Percentiles rank a stretch among this genome's conserved stretches.
Conservation (phyloP, 345 rosid genomes). For the Corymbia maculata region DNA sequence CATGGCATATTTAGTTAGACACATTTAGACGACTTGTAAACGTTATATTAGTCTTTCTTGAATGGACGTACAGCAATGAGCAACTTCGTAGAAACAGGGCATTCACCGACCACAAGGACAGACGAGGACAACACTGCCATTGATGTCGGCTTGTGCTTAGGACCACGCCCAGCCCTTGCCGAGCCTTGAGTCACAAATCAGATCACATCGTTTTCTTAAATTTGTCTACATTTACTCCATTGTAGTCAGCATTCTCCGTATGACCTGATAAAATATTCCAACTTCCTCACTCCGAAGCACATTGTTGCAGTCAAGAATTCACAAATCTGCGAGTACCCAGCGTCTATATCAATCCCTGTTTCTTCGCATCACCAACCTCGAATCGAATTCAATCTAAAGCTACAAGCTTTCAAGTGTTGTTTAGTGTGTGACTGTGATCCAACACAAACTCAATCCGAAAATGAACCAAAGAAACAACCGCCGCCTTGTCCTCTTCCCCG, state of each 20-base stretch:
- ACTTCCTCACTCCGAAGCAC: background rate
- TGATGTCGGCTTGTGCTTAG: background rate
- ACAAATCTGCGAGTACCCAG: background rate
- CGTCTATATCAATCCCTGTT: background rate
- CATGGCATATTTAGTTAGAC: no score
- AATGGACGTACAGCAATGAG: background rate
- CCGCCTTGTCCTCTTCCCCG: constrained; percentile 13
- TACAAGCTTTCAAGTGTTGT: background rate
- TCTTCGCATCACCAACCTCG: background rate
- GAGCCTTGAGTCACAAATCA: background rate
- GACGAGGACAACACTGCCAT: background rate
- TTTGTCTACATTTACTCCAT: background rate
- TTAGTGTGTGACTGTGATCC: background rate
- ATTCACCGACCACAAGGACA: background rate
- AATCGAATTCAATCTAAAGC: background rate
- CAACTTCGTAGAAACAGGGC: background rate
- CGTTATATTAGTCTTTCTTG: background rate
- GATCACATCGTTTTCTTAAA: background rate
- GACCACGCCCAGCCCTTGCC: background rate
- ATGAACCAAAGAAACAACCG: constrained; percentile 4
- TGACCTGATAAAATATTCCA: background rate
- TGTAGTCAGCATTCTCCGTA: background rate
- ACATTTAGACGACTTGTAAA: background rate
- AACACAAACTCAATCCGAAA: background rate
- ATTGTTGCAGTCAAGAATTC: background rate